Base-by-base conservation (phyloP, 257 asterid species). In the Solanum pinnatisectum region DNA sequence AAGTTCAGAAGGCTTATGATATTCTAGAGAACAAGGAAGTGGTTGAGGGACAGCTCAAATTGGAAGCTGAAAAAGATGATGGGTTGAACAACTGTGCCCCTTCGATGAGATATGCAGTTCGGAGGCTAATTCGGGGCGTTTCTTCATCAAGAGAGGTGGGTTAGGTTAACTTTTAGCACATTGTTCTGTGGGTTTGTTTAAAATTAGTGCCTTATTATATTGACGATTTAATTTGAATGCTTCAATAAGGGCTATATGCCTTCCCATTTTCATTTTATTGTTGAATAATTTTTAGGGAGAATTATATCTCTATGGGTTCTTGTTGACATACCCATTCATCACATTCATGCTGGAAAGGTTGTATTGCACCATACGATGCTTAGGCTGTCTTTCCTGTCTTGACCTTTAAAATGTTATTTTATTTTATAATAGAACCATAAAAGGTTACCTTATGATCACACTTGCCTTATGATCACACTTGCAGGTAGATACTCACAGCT, bases 71-170 rank as follows among this genome's bases (percentile, higher is more conserved):
- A 86, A 96, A 96, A 92, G 98, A 92, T 84, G 99, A 97, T 90
- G 99, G 99, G 49, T 92, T 97, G 95, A 90, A 96, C 91, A 92
- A 93, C 86, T 95, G 98, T 89, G 99, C 99, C 35, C 98, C 99
- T 9, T 94, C 98, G n/a, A 68, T 97, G 92, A 93, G 99, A 90
- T 96, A 97, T 91, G 99, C 99, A 8, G 93, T 97, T 87, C 93
- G 99, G 90, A 97, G 99, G 94, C 98, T 97, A 67, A 91, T 97
- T 90, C 98, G 98, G 4, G 99, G 99, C 4, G 96, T 97, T 86
- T 96, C 98, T 85, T 97, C 99, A 6, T 94, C 99, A 2, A 95
- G 98, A 92, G 99, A 97, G 99, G 99, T 96, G 83, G 23, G 87
- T 32, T 36, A 23, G 4, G 65, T 30, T 46, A 46, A 27, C 59